Conservation (phyloP, 2,329 filamentous ascomycete species). For the Pleoardoris graminearum region DNA sequence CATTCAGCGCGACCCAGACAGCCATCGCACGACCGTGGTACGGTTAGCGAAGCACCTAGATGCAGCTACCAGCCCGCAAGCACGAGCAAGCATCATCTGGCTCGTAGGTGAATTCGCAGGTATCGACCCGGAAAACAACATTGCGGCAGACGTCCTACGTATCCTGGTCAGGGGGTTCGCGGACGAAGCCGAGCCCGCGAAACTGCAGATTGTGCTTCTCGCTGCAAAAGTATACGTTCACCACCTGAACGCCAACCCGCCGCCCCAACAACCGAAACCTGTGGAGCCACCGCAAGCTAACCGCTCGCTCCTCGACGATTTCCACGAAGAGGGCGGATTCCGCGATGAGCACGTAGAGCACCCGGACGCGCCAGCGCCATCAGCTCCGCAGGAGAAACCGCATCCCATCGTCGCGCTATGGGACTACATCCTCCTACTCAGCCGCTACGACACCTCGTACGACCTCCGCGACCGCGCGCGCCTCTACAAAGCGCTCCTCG, state of each 20-base stretch:
- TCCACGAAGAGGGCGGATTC: conserved; percentile 42
- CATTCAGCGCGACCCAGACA: conserved; percentile 84
- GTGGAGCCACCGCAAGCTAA: conserved; percentile 29
- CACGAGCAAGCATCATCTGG: conserved; percentile 95
- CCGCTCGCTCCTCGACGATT: conserved; percentile 30
- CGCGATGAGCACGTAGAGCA: conserved; percentile 30
- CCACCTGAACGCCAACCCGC: conserved; percentile 68
- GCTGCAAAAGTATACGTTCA: conserved; percentile 97
- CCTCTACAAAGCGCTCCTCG: conserved; percentile 82
- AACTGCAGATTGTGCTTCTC: conserved; percentile 87
- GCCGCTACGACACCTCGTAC: conserved; percentile 91
- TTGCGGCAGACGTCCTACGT: conserved; percentile 88
- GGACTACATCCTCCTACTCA: conserved; percentile 81
- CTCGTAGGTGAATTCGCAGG: conserved; percentile 93
- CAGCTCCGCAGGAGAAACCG: conserved; percentile 46
- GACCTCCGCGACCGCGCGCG: conserved; percentile 90
- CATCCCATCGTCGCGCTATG: conserved; percentile 79
- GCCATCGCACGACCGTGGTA: conserved; percentile 83
- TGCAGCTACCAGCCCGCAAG: conserved; percentile 81
- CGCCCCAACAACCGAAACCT: conserved; percentile 40
- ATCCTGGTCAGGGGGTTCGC: conserved; percentile 85
- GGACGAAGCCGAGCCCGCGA: conserved; percentile 81
- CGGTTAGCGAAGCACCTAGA: conserved; percentile 90
- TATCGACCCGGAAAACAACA: conserved; percentile 77
- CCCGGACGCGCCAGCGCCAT: conserved; percentile 10